Percentiles rank a stretch among this genome's conserved stretches.
These are phyloP conservation scores for Ophiostoma angusticollis DNA, from an alignment of 2,329 filamentous ascomycete species.

Conservation along the genomic window DNA sequence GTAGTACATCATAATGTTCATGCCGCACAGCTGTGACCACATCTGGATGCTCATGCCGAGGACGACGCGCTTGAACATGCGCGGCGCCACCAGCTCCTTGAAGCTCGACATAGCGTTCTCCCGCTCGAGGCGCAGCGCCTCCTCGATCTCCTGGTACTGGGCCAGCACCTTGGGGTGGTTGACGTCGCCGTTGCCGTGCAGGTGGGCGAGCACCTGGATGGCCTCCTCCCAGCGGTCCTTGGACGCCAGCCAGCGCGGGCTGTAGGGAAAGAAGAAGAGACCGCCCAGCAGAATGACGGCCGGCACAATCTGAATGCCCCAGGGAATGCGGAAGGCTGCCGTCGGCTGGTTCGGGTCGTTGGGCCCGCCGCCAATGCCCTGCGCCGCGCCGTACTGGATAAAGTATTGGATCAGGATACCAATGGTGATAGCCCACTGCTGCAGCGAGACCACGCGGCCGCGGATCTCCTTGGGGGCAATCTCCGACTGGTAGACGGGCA, in stretches of 20 bases:
- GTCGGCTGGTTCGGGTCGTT: conserved; percentile 36
- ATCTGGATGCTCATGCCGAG: conserved; percentile 46
- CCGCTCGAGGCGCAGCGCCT: conserved; percentile 40
- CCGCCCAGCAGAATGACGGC: conserved; percentile 38
- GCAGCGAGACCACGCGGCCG: conserved; percentile 49
- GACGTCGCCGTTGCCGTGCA: conserved; percentile 45
- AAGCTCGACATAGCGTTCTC: conserved; percentile 38
- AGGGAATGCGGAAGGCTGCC: conserved; percentile 47
- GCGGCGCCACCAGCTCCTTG: conserved; percentile 33
- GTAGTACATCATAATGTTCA: conserved; percentile 48
- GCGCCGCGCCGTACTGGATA: conserved; percentile 50
- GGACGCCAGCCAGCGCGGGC: conserved; percentile 62
- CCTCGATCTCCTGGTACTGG: conserved; percentile 48
- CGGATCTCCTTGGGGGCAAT: conserved; percentile 45
- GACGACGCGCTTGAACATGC: conserved; percentile 42
- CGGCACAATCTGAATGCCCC: conserved; percentile 47
- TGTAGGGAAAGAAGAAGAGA: conserved; percentile 49
- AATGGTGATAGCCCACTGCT: conserved; percentile 55
- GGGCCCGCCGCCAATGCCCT: conserved; percentile 35
- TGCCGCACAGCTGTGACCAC: conserved; percentile 47
- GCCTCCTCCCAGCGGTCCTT: conserved; percentile 57
- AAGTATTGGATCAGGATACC: conserved; percentile 37
- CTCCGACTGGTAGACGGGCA: conserved; percentile 58
- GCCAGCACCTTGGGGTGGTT: conserved; percentile 48
- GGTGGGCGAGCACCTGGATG: conserved; percentile 39